A percentile compares a stretch with the other conserved stretches of the same genome.
These are phyloP conservation scores for Drechslera avenae DNA, from an alignment of 2,329 filamentous ascomycete species.

Conservation along the genomic window DNA sequence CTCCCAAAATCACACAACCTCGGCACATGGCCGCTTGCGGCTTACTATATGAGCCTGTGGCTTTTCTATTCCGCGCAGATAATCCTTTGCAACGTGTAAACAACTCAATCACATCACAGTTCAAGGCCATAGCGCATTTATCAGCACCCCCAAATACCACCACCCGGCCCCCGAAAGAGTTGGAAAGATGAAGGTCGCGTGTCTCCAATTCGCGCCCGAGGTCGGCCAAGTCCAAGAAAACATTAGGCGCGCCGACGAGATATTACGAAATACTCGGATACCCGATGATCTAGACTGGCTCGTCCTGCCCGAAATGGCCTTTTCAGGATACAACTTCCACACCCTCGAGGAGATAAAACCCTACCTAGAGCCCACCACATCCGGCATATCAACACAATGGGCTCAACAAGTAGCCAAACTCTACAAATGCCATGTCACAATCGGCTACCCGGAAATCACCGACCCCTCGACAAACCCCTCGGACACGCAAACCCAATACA, in stretches of 20 bases:
- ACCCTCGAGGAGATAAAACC: slow-evolving; percentile 70
- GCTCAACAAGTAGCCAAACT: slow-evolving; percentile 69
- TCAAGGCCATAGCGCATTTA: no score
- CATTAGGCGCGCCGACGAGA: slow-evolving; percentile 67
- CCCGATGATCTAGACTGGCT: slow-evolving; percentile 65
- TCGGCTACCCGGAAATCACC: slow-evolving; percentile 72
- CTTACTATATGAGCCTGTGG: no score
- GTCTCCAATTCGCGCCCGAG: slow-evolving; percentile 73
- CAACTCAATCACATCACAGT: no score
- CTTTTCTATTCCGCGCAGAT: no score
- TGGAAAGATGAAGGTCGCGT: slow-evolving; percentile 66
- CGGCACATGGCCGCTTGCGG: no score
- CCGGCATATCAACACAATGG: slow-evolving; percentile 74
- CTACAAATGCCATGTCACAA: slow-evolving; percentile 69
- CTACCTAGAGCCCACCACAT: slow-evolving; percentile 68
- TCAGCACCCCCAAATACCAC: no score
- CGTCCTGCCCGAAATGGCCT: slow-evolving; percentile 76
- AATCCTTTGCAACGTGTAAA: no score
- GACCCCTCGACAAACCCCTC: slow-evolving; percentile 26
- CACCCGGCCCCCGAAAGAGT: no score
- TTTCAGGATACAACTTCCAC: slow-evolving; percentile 81
- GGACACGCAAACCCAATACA: slow-evolving; percentile 55
- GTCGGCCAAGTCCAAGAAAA: slow-evolving; percentile 74
- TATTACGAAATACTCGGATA: slow-evolving; percentile 60
- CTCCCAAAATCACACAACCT: no score